These are phyloP conservation scores for Priceomyces carsonii DNA, from an alignment of 805 yeast species.

Conservation along the genomic window DNA sequence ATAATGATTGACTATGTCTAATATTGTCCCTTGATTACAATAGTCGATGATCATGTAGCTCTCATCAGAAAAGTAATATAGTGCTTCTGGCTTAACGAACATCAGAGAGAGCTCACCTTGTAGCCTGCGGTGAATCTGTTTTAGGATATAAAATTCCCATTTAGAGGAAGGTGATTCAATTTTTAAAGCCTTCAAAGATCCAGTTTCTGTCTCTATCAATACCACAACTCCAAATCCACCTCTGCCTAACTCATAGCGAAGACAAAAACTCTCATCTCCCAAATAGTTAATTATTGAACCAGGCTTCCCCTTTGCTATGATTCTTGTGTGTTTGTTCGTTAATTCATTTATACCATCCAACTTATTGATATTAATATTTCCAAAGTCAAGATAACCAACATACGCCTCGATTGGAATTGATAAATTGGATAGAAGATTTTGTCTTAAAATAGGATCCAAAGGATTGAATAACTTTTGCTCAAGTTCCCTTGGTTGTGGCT, in stretches of 20 bases:
- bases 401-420: conserved; percentile 33
- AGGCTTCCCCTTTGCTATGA: conserved; percentile 32
- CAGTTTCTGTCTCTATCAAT: conserved; percentile 60
- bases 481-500: conserved; percentile 16
- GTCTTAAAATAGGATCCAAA: conserved; percentile 41
- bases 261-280: conserved; percentile 46
- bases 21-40: conserved; percentile 67
- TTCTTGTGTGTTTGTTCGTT: conserved; percentile 35
- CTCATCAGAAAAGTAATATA: conserved; percentile 64
- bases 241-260: conserved; percentile 62
- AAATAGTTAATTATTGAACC: conserved; percentile 46
- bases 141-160: conserved; percentile 82
- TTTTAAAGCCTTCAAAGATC: conserved; percentile 65
- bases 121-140: conserved; percentile 50
- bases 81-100: conserved; percentile 50
- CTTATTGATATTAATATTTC: conserved; percentile 24
- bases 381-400: conserved; percentile 36
- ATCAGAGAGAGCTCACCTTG: conserved; percentile 27
- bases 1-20: conserved; percentile 63
- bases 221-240: conserved; percentile 84
- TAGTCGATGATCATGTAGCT: conserved; percentile 67
- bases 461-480: conserved; percentile 33
- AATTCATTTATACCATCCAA: conserved; percentile 36
- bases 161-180: conserved; percentile 65
- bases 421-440: conserved; percentile 36